Evolutionary conservation across 495 filamentous ascomycete species (phyloP).

Genomic region (Talaromyces adpressus): DNA sequence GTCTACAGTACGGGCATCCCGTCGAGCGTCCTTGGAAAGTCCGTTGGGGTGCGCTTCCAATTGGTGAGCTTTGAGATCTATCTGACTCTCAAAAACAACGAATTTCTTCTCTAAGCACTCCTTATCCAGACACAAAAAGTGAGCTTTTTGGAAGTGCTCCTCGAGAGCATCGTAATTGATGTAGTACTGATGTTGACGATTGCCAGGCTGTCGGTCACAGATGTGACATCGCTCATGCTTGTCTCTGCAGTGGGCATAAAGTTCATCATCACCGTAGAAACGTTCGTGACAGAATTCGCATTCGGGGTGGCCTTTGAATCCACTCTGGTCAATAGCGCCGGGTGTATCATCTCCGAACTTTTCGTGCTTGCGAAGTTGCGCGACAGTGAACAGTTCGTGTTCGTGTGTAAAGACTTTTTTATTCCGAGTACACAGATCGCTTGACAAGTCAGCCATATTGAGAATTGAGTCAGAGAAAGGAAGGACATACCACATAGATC

Average conservation of each 20-base stretch:
- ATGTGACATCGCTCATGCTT: slow-evolving; percentile 93
- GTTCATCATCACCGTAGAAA: slow-evolving; percentile 94
- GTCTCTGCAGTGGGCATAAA: slow-evolving; percentile 85
- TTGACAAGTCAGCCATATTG: slow-evolving; percentile 13
- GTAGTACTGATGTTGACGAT: slow-evolving; percentile 79
- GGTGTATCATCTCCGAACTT: slow-evolving; percentile 85
- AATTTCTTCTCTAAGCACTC: slow-evolving; percentile 97
- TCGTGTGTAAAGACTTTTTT: slow-evolving; percentile 99
- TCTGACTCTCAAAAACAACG: slow-evolving; percentile 89
- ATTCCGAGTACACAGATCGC: slow-evolving; percentile 84
- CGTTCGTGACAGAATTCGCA: slow-evolving; percentile 87
- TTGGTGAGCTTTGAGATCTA: slow-evolving; percentile 88
- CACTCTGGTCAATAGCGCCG: slow-evolving; percentile 84
- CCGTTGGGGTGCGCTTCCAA: slow-evolving; percentile 68
- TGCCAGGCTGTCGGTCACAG: slow-evolving; percentile 68
- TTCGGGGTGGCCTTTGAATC: slow-evolving; percentile 92
- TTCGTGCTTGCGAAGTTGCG: slow-evolving; percentile 80
- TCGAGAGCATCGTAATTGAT: slow-evolving; percentile 78
- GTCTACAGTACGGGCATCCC: slow-evolving; percentile 82
- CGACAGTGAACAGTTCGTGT: slow-evolving; percentile 83
- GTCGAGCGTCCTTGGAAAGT: slow-evolving; percentile 72
- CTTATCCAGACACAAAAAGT: slow-evolving; percentile 75
- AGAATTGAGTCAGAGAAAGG: neutral
- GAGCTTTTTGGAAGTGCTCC: slow-evolving; percentile 76
- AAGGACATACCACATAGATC: slow-evolving; percentile 71